phyloP scores from a whole-genome alignment of 1,284 basidiomycete species.

The Spongispora temasekensis region DNA sequence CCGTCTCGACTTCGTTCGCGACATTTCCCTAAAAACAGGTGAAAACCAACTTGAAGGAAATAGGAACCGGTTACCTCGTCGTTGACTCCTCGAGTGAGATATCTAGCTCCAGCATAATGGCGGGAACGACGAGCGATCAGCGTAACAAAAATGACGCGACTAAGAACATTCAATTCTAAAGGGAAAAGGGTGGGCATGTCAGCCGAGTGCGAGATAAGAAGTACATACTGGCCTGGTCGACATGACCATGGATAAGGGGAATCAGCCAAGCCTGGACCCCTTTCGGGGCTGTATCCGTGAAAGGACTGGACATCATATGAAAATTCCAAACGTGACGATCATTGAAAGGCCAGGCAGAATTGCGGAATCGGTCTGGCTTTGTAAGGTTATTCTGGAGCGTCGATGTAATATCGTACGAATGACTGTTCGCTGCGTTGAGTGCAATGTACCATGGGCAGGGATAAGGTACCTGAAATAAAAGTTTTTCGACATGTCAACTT shows the following conservation, averaged over 20 bases:
- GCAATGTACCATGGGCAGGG: background rate
- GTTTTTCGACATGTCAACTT: slow-evolving; percentile 97
- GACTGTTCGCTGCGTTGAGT: slow-evolving; percentile 49
- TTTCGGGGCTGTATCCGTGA: slow-evolving; percentile 36
- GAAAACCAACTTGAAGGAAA: background rate
- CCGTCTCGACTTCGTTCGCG: slow-evolving; percentile 98
- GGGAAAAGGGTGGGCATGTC: background rate
- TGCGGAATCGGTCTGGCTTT: slow-evolving; percentile 43
- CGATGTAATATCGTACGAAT: slow-evolving; percentile 96
- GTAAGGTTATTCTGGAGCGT: slow-evolving; percentile 95
- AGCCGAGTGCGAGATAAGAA: background rate
- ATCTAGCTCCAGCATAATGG: slow-evolving; percentile 95
- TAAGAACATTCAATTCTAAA: slow-evolving; percentile 87
- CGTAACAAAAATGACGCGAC: slow-evolving; percentile 90
- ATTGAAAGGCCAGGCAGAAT: slow-evolving; percentile 68
- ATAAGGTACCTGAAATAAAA: slow-evolving; percentile 91
- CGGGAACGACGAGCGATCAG: slow-evolving; percentile 93
- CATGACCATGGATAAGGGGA: slow-evolving; percentile 93
- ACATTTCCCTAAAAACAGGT: slow-evolving; percentile 73
- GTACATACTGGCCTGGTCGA: slow-evolving; percentile 94
- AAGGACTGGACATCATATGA: slow-evolving; percentile 78
- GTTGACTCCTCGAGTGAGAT: slow-evolving; percentile 93
- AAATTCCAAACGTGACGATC: slow-evolving; percentile 98
- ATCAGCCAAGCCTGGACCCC: slow-evolving; percentile 74
- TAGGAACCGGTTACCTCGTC: slow-evolving; percentile 62